Evolutionary conservation across 1,284 basidiomycete genomes (phyloP).

Genomic region (Naganishia sp.): DNA sequence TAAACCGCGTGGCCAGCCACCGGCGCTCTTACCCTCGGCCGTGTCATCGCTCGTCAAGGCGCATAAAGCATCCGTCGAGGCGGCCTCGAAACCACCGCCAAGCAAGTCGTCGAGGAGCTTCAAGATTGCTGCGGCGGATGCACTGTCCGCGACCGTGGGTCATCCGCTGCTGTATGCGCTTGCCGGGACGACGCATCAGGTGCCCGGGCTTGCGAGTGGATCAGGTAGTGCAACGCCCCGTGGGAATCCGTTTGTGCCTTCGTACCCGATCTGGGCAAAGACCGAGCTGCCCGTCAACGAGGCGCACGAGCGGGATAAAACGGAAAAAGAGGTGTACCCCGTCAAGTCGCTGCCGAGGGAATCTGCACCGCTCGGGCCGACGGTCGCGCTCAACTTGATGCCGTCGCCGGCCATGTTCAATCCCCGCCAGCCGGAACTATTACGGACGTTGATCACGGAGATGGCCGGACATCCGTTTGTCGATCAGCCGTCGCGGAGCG

Average conservation of each 20-base stretch:
- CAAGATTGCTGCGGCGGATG: slow-evolving; percentile 28
- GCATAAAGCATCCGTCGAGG: slow-evolving; percentile 22
- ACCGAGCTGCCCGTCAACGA: slow-evolving; percentile 27
- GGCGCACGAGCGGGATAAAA: slow-evolving; percentile 23
- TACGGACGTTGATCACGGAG: slow-evolving; percentile 30
- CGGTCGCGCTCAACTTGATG: slow-evolving; percentile 22
- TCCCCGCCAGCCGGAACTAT: slow-evolving; percentile 15
- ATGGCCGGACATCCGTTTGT: slow-evolving; percentile 27
- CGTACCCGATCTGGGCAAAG: slow-evolving; percentile 29
- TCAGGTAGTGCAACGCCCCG: slow-evolving; percentile 8
- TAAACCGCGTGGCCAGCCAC: slow-evolving; percentile 2
- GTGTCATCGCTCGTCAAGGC: slow-evolving; percentile 28
- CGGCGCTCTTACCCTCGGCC: slow-evolving; percentile 12
- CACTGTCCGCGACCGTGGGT: slow-evolving; percentile 8
- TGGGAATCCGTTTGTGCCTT: slow-evolving; percentile 26
- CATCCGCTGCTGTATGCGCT: slow-evolving; percentile 25
- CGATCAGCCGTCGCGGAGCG: slow-evolving; percentile 22
- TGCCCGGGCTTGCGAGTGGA: slow-evolving; percentile 22
- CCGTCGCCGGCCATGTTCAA: slow-evolving; percentile 22
- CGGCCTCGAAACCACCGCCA: slow-evolving; percentile 14
- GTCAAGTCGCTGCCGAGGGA: slow-evolving; percentile 10
- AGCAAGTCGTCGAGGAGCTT: slow-evolving; percentile 23
- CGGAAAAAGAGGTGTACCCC: slow-evolving; percentile 23
- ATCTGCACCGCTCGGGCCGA: slow-evolving; percentile 13
- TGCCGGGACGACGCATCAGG: slow-evolving; percentile 25